Base-by-base conservation (phyloP, 192 early-diverging fungal species). In the Podila verticillata region DNA sequence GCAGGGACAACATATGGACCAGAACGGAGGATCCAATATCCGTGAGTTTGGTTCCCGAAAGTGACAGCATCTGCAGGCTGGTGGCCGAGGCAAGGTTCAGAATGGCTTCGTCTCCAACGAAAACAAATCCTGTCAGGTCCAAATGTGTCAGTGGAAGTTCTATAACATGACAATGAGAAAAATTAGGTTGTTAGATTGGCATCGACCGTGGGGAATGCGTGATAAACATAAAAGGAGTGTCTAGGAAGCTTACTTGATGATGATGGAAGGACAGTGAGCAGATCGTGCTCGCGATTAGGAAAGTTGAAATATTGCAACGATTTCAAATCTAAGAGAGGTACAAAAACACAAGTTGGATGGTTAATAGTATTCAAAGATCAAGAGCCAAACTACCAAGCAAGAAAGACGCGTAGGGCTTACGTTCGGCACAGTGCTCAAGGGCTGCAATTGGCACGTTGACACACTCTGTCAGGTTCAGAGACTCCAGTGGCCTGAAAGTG, bases 231-330 rank as follows among this genome's bases (percentile, higher is more conserved):
- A 19, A 68, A n/a, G 20, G 24, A 60, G 8, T 8, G 6, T 32
- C 17, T 19, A 54, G 7, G 32, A 51, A 29, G 31, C 48, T 61
- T 70, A 86, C 85, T 75, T 73, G 77, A 66, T 31, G 68, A 78
- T 30, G 49, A 57, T 24, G 66, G 61, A 7, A 89, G 57, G 3
- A 85, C 69, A 31, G 63, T 83, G 54, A 83, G 67, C 0, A 90
- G 64, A 29, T 88, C 83, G 51, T 85, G 78, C 48, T 90, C 86
- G 22, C 82, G 78, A 30, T 82, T 83, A 5, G 89, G 89, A 28
- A 91, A 87, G 48, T 66, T 61, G 13, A 90, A 49, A 10, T 66
- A 48, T 17, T 83, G 61, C 26, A 91, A 48, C 7, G 70, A 22
- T 0, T 4, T 12, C 57, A 89, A 47, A 65, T 57, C 7, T 28